Evolutionary conservation across 2,329 filamentous ascomycete species (phyloP), one percentile per base, ranked within the genome.

Genomic region (Sarocladiaceae sp.): DNA sequence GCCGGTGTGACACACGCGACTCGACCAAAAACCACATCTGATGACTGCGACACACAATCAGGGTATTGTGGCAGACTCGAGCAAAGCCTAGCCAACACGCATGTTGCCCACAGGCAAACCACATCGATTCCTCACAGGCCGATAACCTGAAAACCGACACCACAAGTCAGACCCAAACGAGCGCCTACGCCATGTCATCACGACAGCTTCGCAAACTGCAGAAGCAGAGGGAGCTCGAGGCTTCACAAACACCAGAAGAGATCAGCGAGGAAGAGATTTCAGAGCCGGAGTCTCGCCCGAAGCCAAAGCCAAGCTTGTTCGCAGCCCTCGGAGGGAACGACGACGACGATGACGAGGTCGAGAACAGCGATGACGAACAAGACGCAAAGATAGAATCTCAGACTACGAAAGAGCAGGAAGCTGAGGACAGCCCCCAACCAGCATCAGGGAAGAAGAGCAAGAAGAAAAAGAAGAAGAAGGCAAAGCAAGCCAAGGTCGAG

Each of bases 121-220:
- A n/a, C n/a, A n/a, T n/a, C n/a, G n/a, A 33, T 33, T 10, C 29
- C 29, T 33, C 29, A 33, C 15, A 15, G 29, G 10, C 8, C 29
- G 29, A 15, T 10, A 8, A 15, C 15, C 29, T 8, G 15, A 15
- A 33, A 10, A 20, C 15, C 39, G 13, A n/a, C 17, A 35, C 13
- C 25, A 50, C 42, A 12, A 17, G 15, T 39, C 29, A 15, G 15
- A 33, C 10, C 29, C 8, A 15, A 8, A 15, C 29, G 15, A 15
- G 15, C 29, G 29, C 28, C 11, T 20, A 31, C 57, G 64, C 25
- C 35, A 80, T 80, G 77, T 79, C 77, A 18, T 78, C 67, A 52
- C 67, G 77, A 44, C 77, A 80, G 57, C 62, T 80, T 39, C 74
- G 76, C 42, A 79, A 76, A 64, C 66, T 80, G 31, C 75, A 76